Evolutionary conservation across 73 alveolate genomes (phyloP).

Genomic region (Tetrahymena elliotti): DNA sequence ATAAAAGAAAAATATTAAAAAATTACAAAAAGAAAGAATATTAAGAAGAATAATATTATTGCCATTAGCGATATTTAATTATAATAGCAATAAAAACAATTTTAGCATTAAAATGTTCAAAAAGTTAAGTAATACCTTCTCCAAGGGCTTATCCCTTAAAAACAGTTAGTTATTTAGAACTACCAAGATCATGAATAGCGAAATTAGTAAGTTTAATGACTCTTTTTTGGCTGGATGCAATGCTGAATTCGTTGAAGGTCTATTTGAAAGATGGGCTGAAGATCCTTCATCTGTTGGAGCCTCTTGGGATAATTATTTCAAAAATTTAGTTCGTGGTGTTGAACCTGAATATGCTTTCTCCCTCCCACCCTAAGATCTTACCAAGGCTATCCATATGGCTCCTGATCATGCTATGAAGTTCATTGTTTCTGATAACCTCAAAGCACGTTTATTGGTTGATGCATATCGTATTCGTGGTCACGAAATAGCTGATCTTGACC

Average conservation of each 20-base stretch:
- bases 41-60: neutral
- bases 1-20: neutral
- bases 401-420: neutral
- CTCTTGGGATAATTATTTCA: slow-evolving; percentile 67
- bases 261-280: slow-evolving; percentile 58
- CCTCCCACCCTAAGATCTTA: slow-evolving; percentile 28
- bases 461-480: slow-evolving; percentile 69
- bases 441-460: slow-evolving; percentile 52
- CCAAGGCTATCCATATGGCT: slow-evolving; percentile 1
- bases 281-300: slow-evolving; percentile 67
- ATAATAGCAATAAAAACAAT: neutral
- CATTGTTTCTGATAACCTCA: slow-evolving; percentile 48
- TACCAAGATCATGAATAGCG: neutral
- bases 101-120: neutral
- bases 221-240: slow-evolving; percentile 24
- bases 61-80: neutral
- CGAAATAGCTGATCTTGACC: slow-evolving; percentile 74
- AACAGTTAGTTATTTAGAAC: neutral
- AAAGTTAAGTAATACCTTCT: neutral
- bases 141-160: neutral
- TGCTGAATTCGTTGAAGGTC: slow-evolving; percentile 53
- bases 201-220: slow-evolving; percentile 6
- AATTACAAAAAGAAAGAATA: neutral
- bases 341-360: slow-evolving; percentile 19
- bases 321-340: slow-evolving; percentile 46